Evolutionary conservation across 305 asterid species (phyloP), one percentile per base, ranked within the genome.

Genomic region (Nicotiana rustica): DNA sequence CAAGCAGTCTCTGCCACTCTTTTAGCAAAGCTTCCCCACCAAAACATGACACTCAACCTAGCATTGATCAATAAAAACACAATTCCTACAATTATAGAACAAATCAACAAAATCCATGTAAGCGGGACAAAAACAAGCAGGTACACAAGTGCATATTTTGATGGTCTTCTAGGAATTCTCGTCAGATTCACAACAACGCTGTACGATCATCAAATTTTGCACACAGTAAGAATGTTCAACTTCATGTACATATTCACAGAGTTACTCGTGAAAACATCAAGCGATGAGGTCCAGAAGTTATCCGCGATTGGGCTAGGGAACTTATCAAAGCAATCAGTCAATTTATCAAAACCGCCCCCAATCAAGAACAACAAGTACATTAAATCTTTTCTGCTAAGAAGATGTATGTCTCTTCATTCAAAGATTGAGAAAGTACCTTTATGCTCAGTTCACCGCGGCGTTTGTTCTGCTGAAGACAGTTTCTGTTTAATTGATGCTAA

Each of bases 1-100:
- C 92, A 92, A 13, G 92, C 96, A 0, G 91, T 93, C 82, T 93
- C 97, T 3, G 94, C 88, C 73, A 88, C 81, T 82, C 91, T 94
- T 84, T 82, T 94, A 82, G 92, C 95, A 14, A 93, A 92, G 79
- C 97, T 94, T 85, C 98, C 98, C 56, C 97, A 91, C 85, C 93
- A 93, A 21, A 93, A 92, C 82, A 86, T 93, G 61, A 83, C 93
- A 3, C 92, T 93, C 73, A 94, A 94, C 84, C 87, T 91, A 21
- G 93, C 95, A 57, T 85, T 94, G 92, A 87, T 93, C 52, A 90
- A 90, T 61, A 84, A 83, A 21, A 85, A 86, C 84, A 78, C 82
- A 3, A 49, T 94, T 47, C 87, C 89, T 1, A 87, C 80, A 60
- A 85, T 93, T 64, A 80, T 89, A 25, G 86, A 78, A 86, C 89